These are phyloP conservation scores for Corchorus olitorius DNA, from an alignment of 345 rosid species.

Conservation along the genomic window DNA sequence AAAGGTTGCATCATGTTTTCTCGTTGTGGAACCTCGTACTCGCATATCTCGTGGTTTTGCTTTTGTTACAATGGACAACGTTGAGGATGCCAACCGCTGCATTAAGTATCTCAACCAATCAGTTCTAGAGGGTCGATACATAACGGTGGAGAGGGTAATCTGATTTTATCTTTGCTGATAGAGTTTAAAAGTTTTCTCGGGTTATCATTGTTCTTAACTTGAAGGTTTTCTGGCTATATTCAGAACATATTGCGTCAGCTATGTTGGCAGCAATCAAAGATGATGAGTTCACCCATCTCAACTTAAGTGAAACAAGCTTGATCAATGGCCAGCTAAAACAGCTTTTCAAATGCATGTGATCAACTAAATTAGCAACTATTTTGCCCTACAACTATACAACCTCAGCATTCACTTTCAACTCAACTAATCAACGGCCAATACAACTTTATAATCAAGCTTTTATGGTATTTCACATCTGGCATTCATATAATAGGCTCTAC, in stretches of 20 bases:
- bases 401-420: constrained; percentile 84
- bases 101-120: constrained; percentile 97
- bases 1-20: constrained; percentile 88
- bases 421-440: constrained; percentile 99
- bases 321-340: constrained; percentile 91
- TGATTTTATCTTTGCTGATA: constrained; percentile 16
- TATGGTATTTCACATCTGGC: constrained; percentile 68
- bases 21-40: constrained; percentile 93
- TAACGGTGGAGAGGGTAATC: constrained; percentile 97
- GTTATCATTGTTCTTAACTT: constrained; percentile 59
- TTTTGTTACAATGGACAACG: constrained; percentile 78
- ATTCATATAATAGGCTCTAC: constrained; percentile 38
- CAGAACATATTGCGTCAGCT: constrained; percentile 94
- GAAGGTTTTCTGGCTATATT: constrained; percentile 92
- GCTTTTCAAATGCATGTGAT: constrained; percentile 93
- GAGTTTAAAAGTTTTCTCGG: constrained; percentile 28
- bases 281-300: constrained; percentile 81
- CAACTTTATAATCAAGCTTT: constrained; percentile 78
- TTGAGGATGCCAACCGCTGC: constrained; percentile 87
- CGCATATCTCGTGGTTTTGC: constrained; percentile 97
- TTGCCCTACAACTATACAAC: constrained; percentile 79
- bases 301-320: constrained; percentile 92
- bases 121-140: constrained; percentile 89
- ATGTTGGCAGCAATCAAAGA: constrained; percentile 98
- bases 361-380: constrained; percentile 91